Evolutionary conservation across 352 stramenopile genomes (phyloP), one percentile per base, ranked within the genome.

Genomic region (Phytophthora crassamura): DNA sequence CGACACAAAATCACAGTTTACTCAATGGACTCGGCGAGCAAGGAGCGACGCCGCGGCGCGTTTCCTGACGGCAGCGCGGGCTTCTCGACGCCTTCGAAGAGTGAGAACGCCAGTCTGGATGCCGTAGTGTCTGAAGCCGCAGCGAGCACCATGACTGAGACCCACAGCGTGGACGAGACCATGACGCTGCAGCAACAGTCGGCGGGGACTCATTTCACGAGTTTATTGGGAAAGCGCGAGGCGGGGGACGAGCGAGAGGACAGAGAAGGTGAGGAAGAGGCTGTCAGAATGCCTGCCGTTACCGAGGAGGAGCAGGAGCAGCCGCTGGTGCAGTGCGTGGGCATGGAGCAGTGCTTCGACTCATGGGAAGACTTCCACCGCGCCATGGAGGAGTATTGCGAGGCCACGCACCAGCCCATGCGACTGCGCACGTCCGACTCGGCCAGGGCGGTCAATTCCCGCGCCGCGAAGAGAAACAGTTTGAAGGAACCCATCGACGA

Each of bases 401-500:
- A 84, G 25, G 72, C 69, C 8, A 94, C 80, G 14, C 82, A 92
- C 62, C 86, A 94, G 64, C 86, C 86, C 32, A 94, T 94, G 86
- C 71, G 86, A 32, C 49, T 94, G 55, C 80, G 86, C 47, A 94
- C 86, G 42, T 94, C 86, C 0, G 86, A 94, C 58, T 94, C 86
- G 49, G 86, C 84, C 18, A 90, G 89, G 65, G 86, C 86, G 6
- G 80, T 94, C 6, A 94, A 94, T 52, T 86, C 67, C 33, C 77
- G 86, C 34, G 84, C 83, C 11, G 86, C 86, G n/a, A 92, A 92
- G 68, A 77, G 86, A 32, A 94, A 94, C 69, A 94, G 86, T 30
- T 49, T 89, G 42, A 94, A 94, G 58, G 81, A 90, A 49, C 86
- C 86, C n/a, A 92, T 94, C 71, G 86, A 94, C 55, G 86, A 94